Conservation (phyloP, 805 yeast species). For the Metschnikowia baotianmanensis region DNA sequence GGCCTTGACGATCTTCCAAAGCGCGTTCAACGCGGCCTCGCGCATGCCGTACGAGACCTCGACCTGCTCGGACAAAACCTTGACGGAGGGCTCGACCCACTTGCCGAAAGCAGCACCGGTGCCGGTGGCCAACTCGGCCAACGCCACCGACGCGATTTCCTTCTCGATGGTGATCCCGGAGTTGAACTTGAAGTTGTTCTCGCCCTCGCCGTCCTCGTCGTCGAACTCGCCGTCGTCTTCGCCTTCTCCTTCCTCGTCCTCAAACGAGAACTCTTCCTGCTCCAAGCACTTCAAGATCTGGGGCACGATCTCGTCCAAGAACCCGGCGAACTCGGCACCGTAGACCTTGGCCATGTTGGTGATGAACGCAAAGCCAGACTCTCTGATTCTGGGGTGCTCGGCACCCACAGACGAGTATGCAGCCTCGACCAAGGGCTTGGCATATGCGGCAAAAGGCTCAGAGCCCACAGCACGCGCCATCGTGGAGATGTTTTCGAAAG, state of each 20-base stretch:
- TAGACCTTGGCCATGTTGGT: conserved; percentile 94
- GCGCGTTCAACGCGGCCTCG: conserved; percentile 75
- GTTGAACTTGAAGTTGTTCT: conserved; percentile 78
- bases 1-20: conserved; percentile 81
- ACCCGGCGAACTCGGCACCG: conserved; percentile 84
- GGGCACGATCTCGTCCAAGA: conserved; percentile 79
- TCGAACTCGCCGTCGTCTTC: conserved; percentile 49
- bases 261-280: conserved; percentile 79
- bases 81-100: conserved; percentile 68
- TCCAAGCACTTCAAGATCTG: conserved; percentile 78
- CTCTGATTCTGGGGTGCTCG: conserved; percentile 83
- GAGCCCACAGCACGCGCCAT: conserved; percentile 97
- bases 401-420: conserved; percentile 77
- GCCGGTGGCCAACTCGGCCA: conserved; percentile 84
- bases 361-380: conserved; percentile 90
- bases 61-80: conserved; percentile 64
- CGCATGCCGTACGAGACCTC: conserved; percentile 90
- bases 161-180: conserved; percentile 95
- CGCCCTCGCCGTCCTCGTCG: conserved; percentile 50
- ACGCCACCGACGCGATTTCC: conserved; percentile 90
- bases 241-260: conserved; percentile 47
- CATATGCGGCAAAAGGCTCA: conserved; percentile 79
- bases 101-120: conserved; percentile 78
- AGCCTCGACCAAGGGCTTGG: conserved; percentile 84
- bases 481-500: conserved; percentile 90